These are phyloP conservation scores for Pedinophyceae sp. DNA, from an alignment of 139 green algal species.

Conservation along the genomic window DNA sequence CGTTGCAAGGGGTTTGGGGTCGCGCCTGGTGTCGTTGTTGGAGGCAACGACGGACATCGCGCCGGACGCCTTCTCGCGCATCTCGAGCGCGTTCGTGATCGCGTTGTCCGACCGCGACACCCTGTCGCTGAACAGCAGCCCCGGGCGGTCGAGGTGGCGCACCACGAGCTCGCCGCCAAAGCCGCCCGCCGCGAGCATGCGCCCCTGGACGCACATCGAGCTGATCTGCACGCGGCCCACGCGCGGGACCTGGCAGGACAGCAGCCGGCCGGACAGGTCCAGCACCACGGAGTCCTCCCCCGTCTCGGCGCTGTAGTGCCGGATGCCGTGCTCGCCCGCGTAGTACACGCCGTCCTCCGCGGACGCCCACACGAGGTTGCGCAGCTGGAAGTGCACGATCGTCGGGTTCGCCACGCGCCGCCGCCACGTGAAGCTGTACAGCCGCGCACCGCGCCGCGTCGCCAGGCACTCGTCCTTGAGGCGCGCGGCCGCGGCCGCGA, in stretches of 20 bases:
- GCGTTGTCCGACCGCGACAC: slow-evolving; percentile 53
- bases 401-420: slow-evolving; percentile 5
- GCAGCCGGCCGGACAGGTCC: slow-evolving; percentile 16
- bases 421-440: not conserved
- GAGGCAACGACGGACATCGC: slow-evolving; percentile 24
- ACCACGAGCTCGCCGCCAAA: slow-evolving; percentile 75
- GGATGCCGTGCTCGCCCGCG: slow-evolving; percentile 49
- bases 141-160: slow-evolving; percentile 12
- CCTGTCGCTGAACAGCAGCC: slow-evolving; percentile 13
- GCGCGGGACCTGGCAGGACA: not conserved
- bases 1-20: slow-evolving; percentile 16
- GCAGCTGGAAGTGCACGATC: slow-evolving; percentile 81
- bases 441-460: not conserved
- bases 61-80: slow-evolving; percentile 25
- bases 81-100: slow-evolving; percentile 89
- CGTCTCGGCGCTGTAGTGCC: slow-evolving; percentile 39
- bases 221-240: slow-evolving; percentile 44
- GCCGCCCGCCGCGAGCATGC: slow-evolving; percentile 56
- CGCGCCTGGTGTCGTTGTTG: slow-evolving; percentile 67
- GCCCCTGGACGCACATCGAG: slow-evolving; percentile 49
- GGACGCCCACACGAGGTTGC: slow-evolving; percentile 74
- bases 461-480: not conserved
- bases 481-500: not conserved
- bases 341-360: slow-evolving; percentile 65
- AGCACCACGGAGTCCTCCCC: slow-evolving; percentile 14